Evolutionary conservation across 2,329 filamentous ascomycete species (phyloP), one percentile per base, ranked within the genome.

Genomic region (Paecilomyces variotii): DNA sequence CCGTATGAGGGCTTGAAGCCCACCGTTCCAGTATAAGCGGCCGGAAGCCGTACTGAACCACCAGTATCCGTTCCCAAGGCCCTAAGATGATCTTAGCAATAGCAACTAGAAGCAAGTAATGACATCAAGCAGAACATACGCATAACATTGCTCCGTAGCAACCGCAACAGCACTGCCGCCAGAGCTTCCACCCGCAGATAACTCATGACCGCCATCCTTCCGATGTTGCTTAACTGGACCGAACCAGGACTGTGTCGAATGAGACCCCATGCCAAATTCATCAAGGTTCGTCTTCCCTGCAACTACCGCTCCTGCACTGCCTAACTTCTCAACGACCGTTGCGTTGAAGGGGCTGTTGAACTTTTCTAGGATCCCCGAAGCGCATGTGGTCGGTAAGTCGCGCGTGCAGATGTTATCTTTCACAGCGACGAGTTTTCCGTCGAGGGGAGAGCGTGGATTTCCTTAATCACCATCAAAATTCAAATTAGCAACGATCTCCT

Each of bases 1-100:
- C 92, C 92, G 70, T 97, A 97, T 28, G 89, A 94, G 1, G 92
- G 92, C 74, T 97, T 96, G 75, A 92, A 96, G 0, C 92, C 92
- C 14, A 93, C 82, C 0, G 87, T 82, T 2, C 89, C 89, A 7
- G 88, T 91, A 70, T 95, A 97, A 1, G 92, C 90, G 12, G 92
- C 92, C 0, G 92, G 92, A 54, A 97, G 80, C 59, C 92, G 82
- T 54, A 97, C 88, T 1, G 90, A 95, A 12, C 92, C 92, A 63
- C 92, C 92, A 0, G 92, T 99, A 71, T 99, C 94, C 24, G 94
- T 97, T 19, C 94, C 94, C 28, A 99, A 77, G 6, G 91, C 91
- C 39, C 81, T 82, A 60, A 57, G 60, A 50, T n/a, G 19, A 19
- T 6, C 24, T 56, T 51, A 34, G 57, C 52, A 25, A 60, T 30